phyloP scores from a whole-genome alignment of 129 eudicot species.

The Kitagawia praeruptora region DNA sequence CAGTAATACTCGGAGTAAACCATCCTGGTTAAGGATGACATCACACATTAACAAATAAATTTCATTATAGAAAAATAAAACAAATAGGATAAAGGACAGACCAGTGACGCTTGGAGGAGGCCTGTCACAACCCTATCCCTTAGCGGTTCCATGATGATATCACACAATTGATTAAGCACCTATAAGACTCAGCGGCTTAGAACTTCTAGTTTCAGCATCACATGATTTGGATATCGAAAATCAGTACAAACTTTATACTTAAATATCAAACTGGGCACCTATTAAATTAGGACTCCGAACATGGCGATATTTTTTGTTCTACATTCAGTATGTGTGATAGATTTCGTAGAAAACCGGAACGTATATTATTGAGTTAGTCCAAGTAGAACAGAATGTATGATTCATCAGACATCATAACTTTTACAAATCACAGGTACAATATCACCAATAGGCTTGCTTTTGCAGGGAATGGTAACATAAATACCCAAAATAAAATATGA shows the following conservation, averaged over 20 bases:
- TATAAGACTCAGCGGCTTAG: conserved; percentile 14
- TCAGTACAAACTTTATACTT: not conserved
- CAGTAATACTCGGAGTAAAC: conserved; percentile 72
- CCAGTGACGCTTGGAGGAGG: conserved; percentile 95
- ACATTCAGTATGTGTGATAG: not conserved
- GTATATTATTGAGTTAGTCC: not conserved
- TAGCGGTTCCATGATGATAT: conserved; percentile 79
- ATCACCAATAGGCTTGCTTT: not conserved
- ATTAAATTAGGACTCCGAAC: not conserved
- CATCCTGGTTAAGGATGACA: conserved; percentile 50
- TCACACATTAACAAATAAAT: not conserved
- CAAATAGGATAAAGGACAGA: conserved; percentile 20
- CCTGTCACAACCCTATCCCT: conserved; percentile 91
- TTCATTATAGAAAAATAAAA: not conserved
- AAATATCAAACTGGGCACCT: not conserved
- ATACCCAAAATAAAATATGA: not conserved
- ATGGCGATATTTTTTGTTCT: not conserved
- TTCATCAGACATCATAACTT: not conserved
- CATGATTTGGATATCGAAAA: not conserved
- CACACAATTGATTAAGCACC: conserved; percentile 91
- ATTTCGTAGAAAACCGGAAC: too few species aligned
- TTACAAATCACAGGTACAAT: not conserved
- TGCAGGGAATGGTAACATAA: not conserved
- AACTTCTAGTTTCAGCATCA: not conserved
- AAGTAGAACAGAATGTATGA: not conserved